Percentiles rank a stretch among this genome's conserved stretches.
Evolutionary conservation across 768 basidiomycete species (phyloP).

Genomic region (Hirschioporus abietinus): DNA sequence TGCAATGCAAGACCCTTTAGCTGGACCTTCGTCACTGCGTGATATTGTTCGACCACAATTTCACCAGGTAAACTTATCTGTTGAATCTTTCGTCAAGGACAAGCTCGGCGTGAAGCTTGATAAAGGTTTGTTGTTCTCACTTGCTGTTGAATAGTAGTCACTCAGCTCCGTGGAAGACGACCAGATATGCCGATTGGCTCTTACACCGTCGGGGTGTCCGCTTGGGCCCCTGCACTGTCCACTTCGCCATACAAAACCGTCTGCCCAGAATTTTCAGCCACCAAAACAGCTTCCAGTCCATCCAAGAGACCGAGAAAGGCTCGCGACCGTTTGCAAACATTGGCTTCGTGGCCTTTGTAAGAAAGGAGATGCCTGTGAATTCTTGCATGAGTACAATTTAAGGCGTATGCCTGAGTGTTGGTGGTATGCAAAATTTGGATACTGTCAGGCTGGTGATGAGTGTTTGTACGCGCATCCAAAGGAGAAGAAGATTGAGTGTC

Average conservation of each 20-base stretch:
- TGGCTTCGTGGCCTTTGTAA: constrained; percentile 98
- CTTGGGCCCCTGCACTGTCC: constrained; percentile 91
- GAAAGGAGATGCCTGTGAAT: constrained; percentile 97
- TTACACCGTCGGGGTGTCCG: constrained; percentile 83
- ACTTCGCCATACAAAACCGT: constrained; percentile 85
- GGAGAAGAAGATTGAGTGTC: constrained; percentile 87
- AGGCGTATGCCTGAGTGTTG: constrained; percentile 98
- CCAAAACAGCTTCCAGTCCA: constrained; percentile 78
- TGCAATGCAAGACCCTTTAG: constrained; percentile 19
- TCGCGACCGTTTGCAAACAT: constrained; percentile 96
- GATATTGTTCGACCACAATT: constrained; percentile 87
- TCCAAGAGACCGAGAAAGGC: constrained; percentile 75
- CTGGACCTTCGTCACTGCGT: constrained; percentile 26
- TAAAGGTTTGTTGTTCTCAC: constrained; percentile 57
- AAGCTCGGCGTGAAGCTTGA: constrained; percentile 86
- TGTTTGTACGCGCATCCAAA: constrained; percentile 96
- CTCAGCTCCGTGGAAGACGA: constrained; percentile 52
- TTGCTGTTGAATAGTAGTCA: constrained; percentile 1
- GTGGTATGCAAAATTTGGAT: constrained; percentile 98
- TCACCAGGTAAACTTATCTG: constrained; percentile 86
- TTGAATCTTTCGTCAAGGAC: constrained; percentile 75
- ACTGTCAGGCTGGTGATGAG: constrained; percentile 95
- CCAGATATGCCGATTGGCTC: constrained; percentile 85
- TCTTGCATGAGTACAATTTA: constrained; percentile 97
- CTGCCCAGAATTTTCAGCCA: constrained; percentile 84